These are phyloP conservation scores for Delitschia confertaspora DNA, from an alignment of 495 filamentous ascomycete species.

Conservation along the genomic window DNA sequence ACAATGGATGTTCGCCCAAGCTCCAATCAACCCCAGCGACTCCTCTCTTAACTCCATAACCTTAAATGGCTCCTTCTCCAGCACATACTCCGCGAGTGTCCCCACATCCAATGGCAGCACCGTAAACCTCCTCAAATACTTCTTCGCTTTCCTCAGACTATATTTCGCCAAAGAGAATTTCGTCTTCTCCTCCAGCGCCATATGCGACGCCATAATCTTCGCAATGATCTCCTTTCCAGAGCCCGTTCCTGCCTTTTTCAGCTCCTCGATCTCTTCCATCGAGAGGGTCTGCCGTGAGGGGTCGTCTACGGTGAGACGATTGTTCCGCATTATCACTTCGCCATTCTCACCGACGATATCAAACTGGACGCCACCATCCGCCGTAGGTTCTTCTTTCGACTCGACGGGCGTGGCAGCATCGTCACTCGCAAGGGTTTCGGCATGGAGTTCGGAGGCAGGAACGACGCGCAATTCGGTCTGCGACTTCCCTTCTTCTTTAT, in stretches of 20 bases:
- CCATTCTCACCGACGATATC: conserved; percentile 45
- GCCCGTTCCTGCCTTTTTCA: conserved; percentile 69
- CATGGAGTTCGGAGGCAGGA: conserved; percentile 70
- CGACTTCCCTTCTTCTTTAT: conserved; percentile 48
- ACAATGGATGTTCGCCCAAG: conserved; percentile 57
- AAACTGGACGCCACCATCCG: conserved; percentile 43
- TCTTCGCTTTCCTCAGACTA: conserved; percentile 83
- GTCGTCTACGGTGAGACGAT: conserved; percentile 71
- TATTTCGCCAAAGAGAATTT: conserved; percentile 91
- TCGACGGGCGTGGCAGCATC: conserved; percentile 37
- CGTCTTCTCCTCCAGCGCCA: conserved; percentile 85
- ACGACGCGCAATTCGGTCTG: conserved; percentile 65
- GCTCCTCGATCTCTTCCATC: conserved; percentile 77
- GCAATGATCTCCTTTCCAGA: conserved; percentile 82
- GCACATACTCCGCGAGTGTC: conserved; percentile 57
- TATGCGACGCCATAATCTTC: conserved; percentile 76
- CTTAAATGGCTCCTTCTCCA: conserved; percentile 64
- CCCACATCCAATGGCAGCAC: conserved; percentile 74
- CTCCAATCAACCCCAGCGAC: conserved; percentile 61
- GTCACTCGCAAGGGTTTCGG: conserved; percentile 58
- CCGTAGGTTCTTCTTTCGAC: conserved; percentile 40
- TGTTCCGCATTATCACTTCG: conserved; percentile 63
- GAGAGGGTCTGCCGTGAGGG: conserved; percentile 72
- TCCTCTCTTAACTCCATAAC: conserved; percentile 89
- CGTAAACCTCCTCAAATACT: conserved; percentile 82